These are phyloP conservation scores for Centella asiatica DNA, from an alignment of 129 eudicot species.

Conservation along the genomic window DNA sequence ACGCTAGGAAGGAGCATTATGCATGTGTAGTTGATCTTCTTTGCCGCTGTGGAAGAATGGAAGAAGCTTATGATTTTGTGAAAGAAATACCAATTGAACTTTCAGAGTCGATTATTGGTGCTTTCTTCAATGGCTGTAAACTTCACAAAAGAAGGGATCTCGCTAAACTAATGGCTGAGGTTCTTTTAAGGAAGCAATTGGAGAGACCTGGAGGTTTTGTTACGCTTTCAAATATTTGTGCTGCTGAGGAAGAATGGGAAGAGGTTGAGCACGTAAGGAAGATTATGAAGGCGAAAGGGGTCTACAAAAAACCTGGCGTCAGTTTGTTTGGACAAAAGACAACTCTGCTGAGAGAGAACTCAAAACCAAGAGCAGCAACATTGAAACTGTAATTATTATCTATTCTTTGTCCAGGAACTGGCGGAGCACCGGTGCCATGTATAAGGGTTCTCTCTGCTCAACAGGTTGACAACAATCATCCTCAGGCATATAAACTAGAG, in stretches of 20 bases:
- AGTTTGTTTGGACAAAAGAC: constrained; percentile 28
- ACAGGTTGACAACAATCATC: no score
- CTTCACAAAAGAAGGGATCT: constrained; percentile 62
- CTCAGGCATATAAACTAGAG: no score
- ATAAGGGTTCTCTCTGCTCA: no score
- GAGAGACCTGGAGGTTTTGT: constrained; percentile 56
- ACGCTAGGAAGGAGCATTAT: constrained; percentile 54
- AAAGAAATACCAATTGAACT: constrained; percentile 26
- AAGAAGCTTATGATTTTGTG: constrained; percentile 49
- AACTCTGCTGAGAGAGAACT: neutral
- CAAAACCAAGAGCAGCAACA: neutral
- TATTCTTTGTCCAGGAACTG: no score
- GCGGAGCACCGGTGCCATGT: no score
- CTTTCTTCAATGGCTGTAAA: constrained; percentile 69
- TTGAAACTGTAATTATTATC: neutral
- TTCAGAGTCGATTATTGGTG: constrained; percentile 50
- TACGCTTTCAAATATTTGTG: constrained; percentile 56
- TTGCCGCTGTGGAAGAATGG: constrained; percentile 61
- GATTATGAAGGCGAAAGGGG: constrained; percentile 41
- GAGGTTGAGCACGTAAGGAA: constrained; percentile 51
- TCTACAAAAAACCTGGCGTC: constrained; percentile 44
- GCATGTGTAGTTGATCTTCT: constrained; percentile 66
- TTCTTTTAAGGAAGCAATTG: constrained; percentile 16
- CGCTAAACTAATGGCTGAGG: constrained; percentile 38
- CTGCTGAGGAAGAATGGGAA: constrained; percentile 61